A percentile compares a stretch with the other conserved stretches of the same genome.
Conservation (phyloP, 75 land plant species). For the Adiantum capillusveneris region DNA sequence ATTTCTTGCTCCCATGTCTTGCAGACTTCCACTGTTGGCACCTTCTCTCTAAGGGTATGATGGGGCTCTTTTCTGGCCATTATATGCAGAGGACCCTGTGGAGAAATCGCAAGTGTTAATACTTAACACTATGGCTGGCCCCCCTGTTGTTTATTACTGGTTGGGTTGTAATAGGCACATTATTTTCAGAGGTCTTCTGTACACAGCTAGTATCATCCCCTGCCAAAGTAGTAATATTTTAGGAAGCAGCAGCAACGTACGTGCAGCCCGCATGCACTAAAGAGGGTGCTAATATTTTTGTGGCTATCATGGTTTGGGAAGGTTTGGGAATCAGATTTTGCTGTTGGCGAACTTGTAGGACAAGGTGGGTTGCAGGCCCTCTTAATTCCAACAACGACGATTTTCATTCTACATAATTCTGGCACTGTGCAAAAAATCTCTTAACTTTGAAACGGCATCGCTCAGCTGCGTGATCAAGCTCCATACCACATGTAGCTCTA, state of each 20-base stretch:
- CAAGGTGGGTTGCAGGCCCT: slow-evolving; percentile 60
- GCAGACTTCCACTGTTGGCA: no score
- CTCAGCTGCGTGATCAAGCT: slow-evolving; percentile 49
- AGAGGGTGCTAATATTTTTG: slow-evolving; percentile 6
- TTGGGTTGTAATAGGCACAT: no score
- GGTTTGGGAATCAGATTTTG: slow-evolving; percentile 6
- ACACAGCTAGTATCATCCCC: no score
- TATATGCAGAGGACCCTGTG: no score
- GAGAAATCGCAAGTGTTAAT: no score
- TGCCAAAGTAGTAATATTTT: no score
- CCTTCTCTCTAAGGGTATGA: no score
- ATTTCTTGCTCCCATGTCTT: no score
- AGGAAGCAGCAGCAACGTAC: slow-evolving; percentile 28
- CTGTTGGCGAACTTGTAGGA: slow-evolving; percentile 14
- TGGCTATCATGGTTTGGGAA: neutral
- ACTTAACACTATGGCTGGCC: no score
- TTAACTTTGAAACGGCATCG: slow-evolving; percentile 60
- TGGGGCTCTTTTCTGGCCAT: no score
- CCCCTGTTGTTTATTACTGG: no score
- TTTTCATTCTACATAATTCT: slow-evolving; percentile 45
- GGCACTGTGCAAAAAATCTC: slow-evolving; percentile 55
- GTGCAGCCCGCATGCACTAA: slow-evolving; percentile 20
- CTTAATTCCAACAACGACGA: slow-evolving; percentile 43
- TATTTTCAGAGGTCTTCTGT: no score
- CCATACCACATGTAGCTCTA: slow-evolving; percentile 57